Conservation (phyloP, 108 stramenopile species). For the Cyclotella kingstonii region DNA sequence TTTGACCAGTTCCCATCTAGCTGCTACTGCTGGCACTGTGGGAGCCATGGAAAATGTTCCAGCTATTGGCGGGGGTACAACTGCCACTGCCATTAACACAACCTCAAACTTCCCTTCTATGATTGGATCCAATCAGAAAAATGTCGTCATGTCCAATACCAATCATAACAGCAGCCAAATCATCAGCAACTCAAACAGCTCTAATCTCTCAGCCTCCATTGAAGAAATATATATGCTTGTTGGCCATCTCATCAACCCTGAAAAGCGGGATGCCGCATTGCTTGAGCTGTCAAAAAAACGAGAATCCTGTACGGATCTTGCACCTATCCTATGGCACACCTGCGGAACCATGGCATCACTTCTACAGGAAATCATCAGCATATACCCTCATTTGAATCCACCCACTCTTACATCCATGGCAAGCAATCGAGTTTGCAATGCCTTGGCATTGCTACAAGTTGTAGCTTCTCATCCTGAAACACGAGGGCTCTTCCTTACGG, state of each 20-base stretch:
- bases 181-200: background rate
- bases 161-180: slow-evolving; percentile 1
- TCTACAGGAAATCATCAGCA: slow-evolving; percentile 97
- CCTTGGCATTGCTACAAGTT: slow-evolving; percentile 96
- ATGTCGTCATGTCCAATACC: slow-evolving; percentile 2
- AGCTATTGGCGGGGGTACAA: no score
- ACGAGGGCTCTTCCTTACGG: slow-evolving; percentile 86
- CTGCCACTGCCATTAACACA: no score
- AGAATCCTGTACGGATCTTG: slow-evolving; percentile 94
- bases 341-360: slow-evolving; percentile 84
- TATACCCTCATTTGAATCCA: slow-evolving; percentile 95
- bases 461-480: slow-evolving; percentile 98
- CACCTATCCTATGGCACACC: slow-evolving; percentile 88
- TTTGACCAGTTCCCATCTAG: slow-evolving; percentile 4
- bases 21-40: background rate
- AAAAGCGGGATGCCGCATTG: slow-evolving; percentile 91
- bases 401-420: slow-evolving; percentile 97
- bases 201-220: slow-evolving; percentile 30
- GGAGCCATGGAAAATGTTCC: background rate
- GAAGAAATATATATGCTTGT: slow-evolving; percentile 80
- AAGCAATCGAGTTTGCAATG: slow-evolving; percentile 97
- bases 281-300: slow-evolving; percentile 98
- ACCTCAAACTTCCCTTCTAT: background rate
- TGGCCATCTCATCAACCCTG: slow-evolving; percentile 69
- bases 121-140: background rate